Percentiles rank a stretch among this genome's conserved stretches.
Conservation (phyloP, 2,329 filamentous ascomycete genomes). For the Aspergillus arachidicola region DNA sequence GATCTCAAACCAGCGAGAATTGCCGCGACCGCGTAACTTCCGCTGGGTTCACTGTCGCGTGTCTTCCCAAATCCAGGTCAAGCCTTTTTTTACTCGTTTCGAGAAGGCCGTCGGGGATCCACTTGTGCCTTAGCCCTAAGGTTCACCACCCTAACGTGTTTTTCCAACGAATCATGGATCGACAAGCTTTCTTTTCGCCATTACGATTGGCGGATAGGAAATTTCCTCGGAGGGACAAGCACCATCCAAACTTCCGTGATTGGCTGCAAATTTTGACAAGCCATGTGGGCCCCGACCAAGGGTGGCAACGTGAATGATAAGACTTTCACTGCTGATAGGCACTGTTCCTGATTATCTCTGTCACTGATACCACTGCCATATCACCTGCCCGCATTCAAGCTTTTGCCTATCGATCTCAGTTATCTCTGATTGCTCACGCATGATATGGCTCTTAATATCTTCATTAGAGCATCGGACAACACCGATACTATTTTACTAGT, state of each 20-base stretch:
- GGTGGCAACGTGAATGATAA: slow-evolving; percentile 15
- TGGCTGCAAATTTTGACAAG: slow-evolving; percentile 9
- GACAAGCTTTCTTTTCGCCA: not conserved
- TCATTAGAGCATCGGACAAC: not conserved
- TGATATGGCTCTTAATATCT: not conserved
- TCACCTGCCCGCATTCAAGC: not conserved
- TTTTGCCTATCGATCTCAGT: not conserved
- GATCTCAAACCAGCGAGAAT: slow-evolving; percentile 13
- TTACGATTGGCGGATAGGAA: not conserved
- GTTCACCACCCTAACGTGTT: not conserved
- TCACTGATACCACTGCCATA: slow-evolving; percentile 4
- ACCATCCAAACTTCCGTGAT: slow-evolving; percentile 5
- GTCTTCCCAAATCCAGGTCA: slow-evolving; percentile 4
- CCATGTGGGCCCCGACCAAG: slow-evolving; percentile 1
- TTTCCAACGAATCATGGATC: slow-evolving; percentile 3
- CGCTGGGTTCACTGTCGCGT: slow-evolving; percentile 11
- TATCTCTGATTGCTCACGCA: not conserved
- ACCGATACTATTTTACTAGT: not conserved
- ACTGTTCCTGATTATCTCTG: not conserved
- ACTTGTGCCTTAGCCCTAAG: not conserved
- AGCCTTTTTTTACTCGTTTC: slow-evolving; percentile 13
- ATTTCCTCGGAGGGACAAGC: slow-evolving; percentile 5
- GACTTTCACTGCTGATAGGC: slow-evolving; percentile 14
- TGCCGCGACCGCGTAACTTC: slow-evolving; percentile 11
- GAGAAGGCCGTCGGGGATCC: slow-evolving; percentile 7